Evolutionary conservation across 2,329 filamentous ascomycete species (phyloP), one percentile per base, ranked within the genome.

Genomic region (Colletotrichum horii): DNA sequence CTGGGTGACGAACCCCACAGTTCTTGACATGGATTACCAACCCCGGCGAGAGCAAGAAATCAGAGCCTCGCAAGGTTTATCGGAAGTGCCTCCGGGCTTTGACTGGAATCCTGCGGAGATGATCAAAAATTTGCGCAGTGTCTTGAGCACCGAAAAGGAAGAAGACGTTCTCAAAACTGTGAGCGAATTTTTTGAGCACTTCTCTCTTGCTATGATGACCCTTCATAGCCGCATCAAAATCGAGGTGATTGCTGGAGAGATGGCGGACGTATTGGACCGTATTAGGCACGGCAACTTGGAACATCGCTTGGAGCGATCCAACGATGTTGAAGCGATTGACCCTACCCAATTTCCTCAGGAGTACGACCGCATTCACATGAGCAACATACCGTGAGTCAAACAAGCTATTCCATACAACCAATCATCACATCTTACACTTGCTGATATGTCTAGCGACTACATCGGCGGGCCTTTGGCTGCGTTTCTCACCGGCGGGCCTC

Each of bases 341-440:
- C 73, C 77, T 15, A 77, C 72, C 16, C 70, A 34, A 3, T 83
- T 80, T 76, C 82, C 81, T 4, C 68, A 70, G 12, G 71, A 60
- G 16, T 83, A 81, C 66, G 81, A 82, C 61, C 66, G 79, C 9
- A 80, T 83, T 11, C 79, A 82, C 48, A 77, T 81, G 79, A 83
- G 80, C 78, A 82, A 83, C 43, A 78, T 82, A 22, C 81, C 81
- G 78, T 38, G 9, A 64, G 60, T 64, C 55, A 58, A 19, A n/a
- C n/a, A 6, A 6, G 2, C 9, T 48, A 48, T n/a, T n/a, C 12
- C 19, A 6, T 48, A 48, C 38, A n/a, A 9, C 19, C 9, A n/a
- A 48, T n/a, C 3, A 48, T n/a, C 38, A n/a, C 19, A 48, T n/a
- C 38, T 12, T 12, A 48, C 38, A 48, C 4, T 48, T n/a, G 19